Evolutionary conservation across 2,329 filamentous ascomycete species (phyloP).

Genomic region (Ploettnerulaceae sp.): DNA sequence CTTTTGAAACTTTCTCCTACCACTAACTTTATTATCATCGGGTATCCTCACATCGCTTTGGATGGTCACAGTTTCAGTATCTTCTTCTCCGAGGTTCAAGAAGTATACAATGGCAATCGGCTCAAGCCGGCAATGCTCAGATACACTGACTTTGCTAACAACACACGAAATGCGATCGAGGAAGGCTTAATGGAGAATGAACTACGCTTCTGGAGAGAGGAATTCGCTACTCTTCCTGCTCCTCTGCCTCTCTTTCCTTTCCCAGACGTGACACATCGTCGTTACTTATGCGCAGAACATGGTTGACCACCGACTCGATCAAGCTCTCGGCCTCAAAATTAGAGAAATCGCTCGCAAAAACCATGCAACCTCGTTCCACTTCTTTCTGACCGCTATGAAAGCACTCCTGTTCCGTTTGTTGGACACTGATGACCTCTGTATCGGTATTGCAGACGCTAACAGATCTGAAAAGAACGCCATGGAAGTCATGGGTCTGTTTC

Average conservation of each 20-base stretch:
- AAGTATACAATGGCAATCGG: slow-evolving; percentile 35
- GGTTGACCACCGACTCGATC: background rate
- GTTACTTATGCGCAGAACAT: background rate
- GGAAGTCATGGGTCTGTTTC: slow-evolving; percentile 14
- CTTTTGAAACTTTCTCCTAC: slow-evolving; percentile 7
- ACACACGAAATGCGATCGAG: slow-evolving; percentile 32
- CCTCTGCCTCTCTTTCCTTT: slow-evolving; percentile 36
- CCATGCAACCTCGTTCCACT: slow-evolving; percentile 41
- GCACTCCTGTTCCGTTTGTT: slow-evolving; percentile 13
- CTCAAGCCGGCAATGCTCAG: slow-evolving; percentile 29
- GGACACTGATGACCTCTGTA: slow-evolving; percentile 25
- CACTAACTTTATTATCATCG: slow-evolving; percentile 39
- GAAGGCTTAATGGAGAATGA: slow-evolving; percentile 29
- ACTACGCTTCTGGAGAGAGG: slow-evolving; percentile 35
- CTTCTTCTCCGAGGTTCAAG: slow-evolving; percentile 40
- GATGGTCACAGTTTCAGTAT: slow-evolving; percentile 43
- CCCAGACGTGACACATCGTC: slow-evolving; percentile 22
- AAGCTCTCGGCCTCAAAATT: background rate
- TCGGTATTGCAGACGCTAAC: slow-evolving; percentile 44
- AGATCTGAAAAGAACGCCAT: background rate
- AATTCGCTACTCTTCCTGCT: slow-evolving; percentile 25
- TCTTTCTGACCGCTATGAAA: slow-evolving; percentile 40
- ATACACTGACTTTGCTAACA: slow-evolving; percentile 35
- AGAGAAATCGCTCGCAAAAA: slow-evolving; percentile 11
- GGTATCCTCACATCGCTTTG: slow-evolving; percentile 45